phyloP scores from a whole-genome alignment of 805 yeast genomes.

The Kodamaea sagamina region DNA sequence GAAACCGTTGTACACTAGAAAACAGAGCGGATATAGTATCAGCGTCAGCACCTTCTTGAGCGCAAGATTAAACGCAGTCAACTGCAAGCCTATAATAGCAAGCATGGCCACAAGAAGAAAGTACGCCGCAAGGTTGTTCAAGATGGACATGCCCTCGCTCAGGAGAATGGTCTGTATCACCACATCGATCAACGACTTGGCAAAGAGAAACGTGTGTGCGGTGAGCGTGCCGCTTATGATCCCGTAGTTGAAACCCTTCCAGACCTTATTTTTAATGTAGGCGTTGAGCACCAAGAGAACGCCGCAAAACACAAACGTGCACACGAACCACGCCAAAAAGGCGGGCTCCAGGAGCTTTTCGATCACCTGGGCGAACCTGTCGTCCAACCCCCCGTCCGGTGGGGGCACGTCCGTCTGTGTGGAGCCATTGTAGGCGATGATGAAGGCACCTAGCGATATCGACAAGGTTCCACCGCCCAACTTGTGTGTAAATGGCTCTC shows the following conservation, averaged over 20 bases:
- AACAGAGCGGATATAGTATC: constrained; percentile 79
- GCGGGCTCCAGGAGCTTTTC: constrained; percentile 35
- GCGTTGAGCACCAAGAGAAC: constrained; percentile 27
- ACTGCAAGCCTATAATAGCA: constrained; percentile 66
- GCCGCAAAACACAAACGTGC: constrained; percentile 33
- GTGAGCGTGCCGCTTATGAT: constrained; percentile 72
- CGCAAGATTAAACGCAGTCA: constrained; percentile 74
- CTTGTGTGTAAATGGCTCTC: constrained; percentile 62
- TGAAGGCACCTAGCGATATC: constrained; percentile 71
- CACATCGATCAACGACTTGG: constrained; percentile 80
- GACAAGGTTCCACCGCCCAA: constrained; percentile 66
- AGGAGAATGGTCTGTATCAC: constrained; percentile 46
- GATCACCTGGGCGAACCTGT: constrained; percentile 44
- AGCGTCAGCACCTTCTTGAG: constrained; percentile 70
- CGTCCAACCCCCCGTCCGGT: constrained; percentile 24
- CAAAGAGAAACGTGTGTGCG: constrained; percentile 82
- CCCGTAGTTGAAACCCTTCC: constrained; percentile 62
- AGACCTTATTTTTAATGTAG: constrained; percentile 22
- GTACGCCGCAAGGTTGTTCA: constrained; percentile 32
- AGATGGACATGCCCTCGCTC: constrained; percentile 15
- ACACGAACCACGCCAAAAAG: constrained; percentile 60
- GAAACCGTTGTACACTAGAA: constrained; percentile 75
- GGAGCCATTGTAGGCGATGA: constrained; percentile 74
- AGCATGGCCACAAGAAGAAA: constrained; percentile 56
- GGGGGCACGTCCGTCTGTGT: constrained; percentile 41